Evolutionary conservation across 1,284 basidiomycete species (phyloP).

Genomic region (Sanghuangporus sanghuang): DNA sequence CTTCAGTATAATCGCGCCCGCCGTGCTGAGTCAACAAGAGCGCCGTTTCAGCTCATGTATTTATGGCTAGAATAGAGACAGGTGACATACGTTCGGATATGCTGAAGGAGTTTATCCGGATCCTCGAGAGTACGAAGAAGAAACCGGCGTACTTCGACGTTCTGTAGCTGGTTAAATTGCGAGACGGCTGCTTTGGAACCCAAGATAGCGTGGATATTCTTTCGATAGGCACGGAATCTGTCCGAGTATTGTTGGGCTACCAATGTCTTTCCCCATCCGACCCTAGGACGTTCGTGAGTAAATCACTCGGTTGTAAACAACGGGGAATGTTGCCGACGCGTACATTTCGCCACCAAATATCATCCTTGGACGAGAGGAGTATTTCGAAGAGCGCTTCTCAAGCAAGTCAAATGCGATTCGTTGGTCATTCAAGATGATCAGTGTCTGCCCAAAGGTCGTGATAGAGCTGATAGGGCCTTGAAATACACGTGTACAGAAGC

Average conservation of each 20-base stretch:
- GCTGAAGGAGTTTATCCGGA: conserved; percentile 8
- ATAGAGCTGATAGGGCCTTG: conserved; percentile 25
- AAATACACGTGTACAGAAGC: background rate
- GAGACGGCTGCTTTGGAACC: conserved; percentile 11
- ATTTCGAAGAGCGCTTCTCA: conserved; percentile 42
- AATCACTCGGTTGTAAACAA: background rate
- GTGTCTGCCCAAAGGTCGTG: conserved; percentile 35
- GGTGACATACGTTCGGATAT: background rate
- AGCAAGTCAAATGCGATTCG: conserved; percentile 40
- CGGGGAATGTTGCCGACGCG: background rate
- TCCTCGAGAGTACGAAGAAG: conserved; percentile 10
- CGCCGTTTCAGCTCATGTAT: background rate
- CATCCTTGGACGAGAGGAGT: conserved; percentile 38
- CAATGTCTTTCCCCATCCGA: conserved; percentile 13
- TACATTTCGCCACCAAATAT: conserved; percentile 17
- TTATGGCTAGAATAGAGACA: background rate
- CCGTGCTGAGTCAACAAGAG: conserved; percentile 8
- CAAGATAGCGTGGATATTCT: conserved; percentile 10
- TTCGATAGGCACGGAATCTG: conserved; percentile 13
- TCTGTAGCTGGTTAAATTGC: background rate
- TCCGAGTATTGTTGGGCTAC: conserved; percentile 2
- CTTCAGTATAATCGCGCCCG: conserved; percentile 28
- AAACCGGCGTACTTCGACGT: conserved; percentile 11
- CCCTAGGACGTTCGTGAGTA: background rate
- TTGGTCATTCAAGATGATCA: conserved; percentile 39